Conservation (phyloP, 495 filamentous ascomycete genomes). For the Podospora bellae-mahoneyi region DNA sequence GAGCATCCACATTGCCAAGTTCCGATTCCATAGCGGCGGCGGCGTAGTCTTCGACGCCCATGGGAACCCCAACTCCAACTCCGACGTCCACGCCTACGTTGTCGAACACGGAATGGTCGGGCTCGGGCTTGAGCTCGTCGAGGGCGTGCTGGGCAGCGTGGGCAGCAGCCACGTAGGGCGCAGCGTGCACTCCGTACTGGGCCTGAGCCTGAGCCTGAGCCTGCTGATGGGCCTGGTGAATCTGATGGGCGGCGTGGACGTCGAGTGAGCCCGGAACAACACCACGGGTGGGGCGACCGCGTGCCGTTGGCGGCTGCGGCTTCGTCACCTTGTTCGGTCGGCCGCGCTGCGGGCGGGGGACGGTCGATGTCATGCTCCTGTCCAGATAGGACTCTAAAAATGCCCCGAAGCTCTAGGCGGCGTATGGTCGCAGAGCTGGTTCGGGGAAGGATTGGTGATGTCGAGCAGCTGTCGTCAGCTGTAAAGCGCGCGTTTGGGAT, state of each 20-base stretch:
- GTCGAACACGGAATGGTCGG: conserved; percentile 54
- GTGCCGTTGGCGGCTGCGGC: conserved; percentile 27
- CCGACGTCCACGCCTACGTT: conserved; percentile 15
- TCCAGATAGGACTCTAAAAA: conserved; percentile 10
- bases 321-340: conserved; percentile 45
- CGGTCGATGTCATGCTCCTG: conserved; percentile 32
- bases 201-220: conserved; percentile 5
- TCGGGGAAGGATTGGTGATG: conserved; percentile 19
- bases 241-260: conserved; percentile 22
- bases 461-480: conserved; percentile 39
- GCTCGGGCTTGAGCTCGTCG: conserved; percentile 58
- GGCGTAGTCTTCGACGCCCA: conserved; percentile 43
- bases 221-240: conserved; percentile 19
- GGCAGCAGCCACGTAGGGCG: conserved; percentile 14
- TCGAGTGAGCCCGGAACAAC: conserved; percentile 3
- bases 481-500: conserved; percentile 20
- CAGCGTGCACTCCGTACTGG: conserved; percentile 5
- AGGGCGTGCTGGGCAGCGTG: conserved; percentile 35
- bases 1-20: conserved; percentile 24
- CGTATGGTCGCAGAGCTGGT: conserved; percentile 14
- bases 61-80: conserved; percentile 7
- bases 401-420: conserved; percentile 12
- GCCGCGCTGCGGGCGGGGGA: conserved; percentile 34
- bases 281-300: conserved; percentile 23
- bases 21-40: conserved; percentile 39